Evolutionary conservation across 108 stramenopile genomes (phyloP).

Genomic region (Nitzschia inconspicua): DNA sequence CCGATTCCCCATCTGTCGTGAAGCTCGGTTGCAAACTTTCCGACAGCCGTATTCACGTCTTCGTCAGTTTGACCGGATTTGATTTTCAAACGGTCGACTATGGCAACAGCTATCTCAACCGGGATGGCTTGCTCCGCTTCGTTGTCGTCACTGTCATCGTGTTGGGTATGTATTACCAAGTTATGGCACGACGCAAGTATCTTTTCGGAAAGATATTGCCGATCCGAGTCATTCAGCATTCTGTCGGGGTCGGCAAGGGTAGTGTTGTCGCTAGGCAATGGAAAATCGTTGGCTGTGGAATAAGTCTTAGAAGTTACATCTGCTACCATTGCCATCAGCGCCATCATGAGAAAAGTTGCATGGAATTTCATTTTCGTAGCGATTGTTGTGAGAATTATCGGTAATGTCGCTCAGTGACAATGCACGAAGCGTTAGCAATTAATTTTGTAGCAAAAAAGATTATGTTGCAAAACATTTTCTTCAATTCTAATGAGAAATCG

Average conservation of each 20-base stretch:
- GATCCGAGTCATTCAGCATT: neutral
- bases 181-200: no score
- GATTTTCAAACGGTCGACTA: constrained; percentile 24
- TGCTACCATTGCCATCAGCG: neutral
- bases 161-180: neutral
- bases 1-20: constrained; percentile 62
- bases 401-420: no score
- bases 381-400: no score
- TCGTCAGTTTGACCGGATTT: neutral
- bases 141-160: neutral
- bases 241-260: constrained; percentile 22
- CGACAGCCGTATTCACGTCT: constrained; percentile 9
- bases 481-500: no score
- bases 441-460: no score
- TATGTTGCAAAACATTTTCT: no score
- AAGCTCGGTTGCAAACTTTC: constrained; percentile 10
- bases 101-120: constrained; percentile 30
- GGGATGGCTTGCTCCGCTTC: neutral
- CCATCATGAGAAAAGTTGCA: no score
- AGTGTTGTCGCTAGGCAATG: neutral
- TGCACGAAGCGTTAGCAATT: no score
- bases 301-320: neutral
- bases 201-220: neutral
- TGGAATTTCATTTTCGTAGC: no score
- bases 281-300: neutral